Percentiles rank a stretch among this genome's conserved stretches.
phyloP scores from a whole-genome alignment of 148 eudicot species.

The Arctostaphylos glauca region DNA sequence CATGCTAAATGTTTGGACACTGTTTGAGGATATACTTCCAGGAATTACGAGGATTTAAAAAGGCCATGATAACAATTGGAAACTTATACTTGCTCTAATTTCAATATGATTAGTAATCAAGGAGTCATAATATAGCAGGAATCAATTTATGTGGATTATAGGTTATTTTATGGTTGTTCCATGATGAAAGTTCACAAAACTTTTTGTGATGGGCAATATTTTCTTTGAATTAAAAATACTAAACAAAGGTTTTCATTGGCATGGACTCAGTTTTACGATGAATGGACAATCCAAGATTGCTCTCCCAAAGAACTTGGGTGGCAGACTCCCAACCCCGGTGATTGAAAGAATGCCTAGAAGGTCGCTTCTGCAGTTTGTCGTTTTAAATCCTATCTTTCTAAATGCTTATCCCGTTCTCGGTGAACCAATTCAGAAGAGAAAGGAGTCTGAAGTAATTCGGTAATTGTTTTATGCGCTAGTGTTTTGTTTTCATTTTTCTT shows the following conservation, averaged over 20 bases:
- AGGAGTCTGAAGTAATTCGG: slow-evolving; percentile 78
- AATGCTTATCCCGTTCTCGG: slow-evolving; percentile 40
- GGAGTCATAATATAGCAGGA: neutral
- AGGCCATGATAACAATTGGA: too few relatives aligned
- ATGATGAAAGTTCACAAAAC: neutral
- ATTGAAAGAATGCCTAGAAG: slow-evolving; percentile 43
- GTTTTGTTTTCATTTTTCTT: slow-evolving; percentile 6
- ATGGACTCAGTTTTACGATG: slow-evolving; percentile 2
- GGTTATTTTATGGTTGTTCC: neutral
- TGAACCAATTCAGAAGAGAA: slow-evolving; percentile 53
- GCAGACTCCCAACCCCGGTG: slow-evolving; percentile 17
- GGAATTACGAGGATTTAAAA: too few relatives aligned
- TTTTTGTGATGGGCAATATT: neutral
- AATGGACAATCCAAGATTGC: slow-evolving; percentile 25
- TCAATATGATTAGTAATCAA: neutral
- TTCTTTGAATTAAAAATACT: neutral
- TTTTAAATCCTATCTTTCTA: slow-evolving; percentile 43
- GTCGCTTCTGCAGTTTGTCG: slow-evolving; percentile 39
- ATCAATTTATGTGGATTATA: neutral
- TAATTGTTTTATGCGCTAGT: slow-evolving; percentile 26
- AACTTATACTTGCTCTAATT: too few relatives aligned
- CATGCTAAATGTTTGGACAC: neutral
- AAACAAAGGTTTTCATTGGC: neutral
- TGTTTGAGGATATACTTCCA: neutral
- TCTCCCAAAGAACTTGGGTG: slow-evolving; percentile 16